Percentiles rank a stretch among this genome's conserved stretches.
phyloP scores from a whole-genome alignment of 345 rosid genomes.

The Ceriops tagal region DNA sequence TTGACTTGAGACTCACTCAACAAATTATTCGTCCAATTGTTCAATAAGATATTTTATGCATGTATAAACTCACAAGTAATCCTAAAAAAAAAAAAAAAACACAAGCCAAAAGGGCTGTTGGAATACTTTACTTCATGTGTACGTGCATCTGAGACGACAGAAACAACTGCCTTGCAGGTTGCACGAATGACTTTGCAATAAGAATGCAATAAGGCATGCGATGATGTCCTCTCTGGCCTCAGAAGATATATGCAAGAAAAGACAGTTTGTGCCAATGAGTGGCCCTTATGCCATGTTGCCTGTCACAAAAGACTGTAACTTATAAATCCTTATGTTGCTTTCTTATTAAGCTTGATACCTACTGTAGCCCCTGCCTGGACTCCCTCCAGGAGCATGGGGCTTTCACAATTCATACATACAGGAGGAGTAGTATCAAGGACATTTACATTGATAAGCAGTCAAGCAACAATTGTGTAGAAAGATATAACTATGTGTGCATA shows the following conservation, averaged over 20 bases:
- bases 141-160: slow-evolving; percentile 92
- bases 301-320: slow-evolving; percentile 41
- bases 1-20: too few species aligned
- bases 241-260: slow-evolving; percentile 95
- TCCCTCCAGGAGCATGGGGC: too few species aligned
- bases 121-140: slow-evolving; percentile 98
- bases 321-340: slow-evolving; percentile 2
- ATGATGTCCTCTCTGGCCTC: slow-evolving; percentile 83
- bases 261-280: slow-evolving; percentile 96
- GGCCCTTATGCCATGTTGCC: slow-evolving; percentile 99
- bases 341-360: too few species aligned
- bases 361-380: too few species aligned
- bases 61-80: too few species aligned
- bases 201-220: slow-evolving; percentile 83
- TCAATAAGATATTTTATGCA: too few species aligned
- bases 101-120: slow-evolving; percentile 35
- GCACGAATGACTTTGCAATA: slow-evolving; percentile 80
- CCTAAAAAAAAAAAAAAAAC: slow-evolving; percentile 16
- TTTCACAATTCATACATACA: too few species aligned
- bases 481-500: too few species aligned
- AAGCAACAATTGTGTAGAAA: too few species aligned
- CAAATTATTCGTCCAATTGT: too few species aligned
- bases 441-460: too few species aligned
- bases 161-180: slow-evolving; percentile 89
- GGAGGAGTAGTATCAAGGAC: too few species aligned